These are phyloP conservation scores for Trichopus zeylanicus DNA, from an alignment of 116 monocot genomes.

Conservation along the genomic window DNA sequence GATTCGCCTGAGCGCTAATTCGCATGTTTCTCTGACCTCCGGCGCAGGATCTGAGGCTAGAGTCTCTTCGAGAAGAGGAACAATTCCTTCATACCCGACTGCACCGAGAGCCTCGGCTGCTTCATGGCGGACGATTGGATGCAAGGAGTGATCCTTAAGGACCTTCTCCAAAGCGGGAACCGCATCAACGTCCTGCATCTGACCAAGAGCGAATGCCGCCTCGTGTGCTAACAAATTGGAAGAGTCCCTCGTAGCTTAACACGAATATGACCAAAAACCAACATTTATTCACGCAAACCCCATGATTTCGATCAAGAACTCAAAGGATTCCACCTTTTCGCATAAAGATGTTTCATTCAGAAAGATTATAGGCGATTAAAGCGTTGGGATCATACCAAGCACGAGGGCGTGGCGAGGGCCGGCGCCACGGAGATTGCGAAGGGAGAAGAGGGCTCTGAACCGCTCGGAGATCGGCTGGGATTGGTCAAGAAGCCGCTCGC, in stretches of 20 bases:
- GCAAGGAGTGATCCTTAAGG: conserved; percentile 81
- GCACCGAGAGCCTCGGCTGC: conserved; percentile 99
- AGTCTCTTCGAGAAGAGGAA: conserved; percentile 48
- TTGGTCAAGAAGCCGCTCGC: conserved; percentile 59
- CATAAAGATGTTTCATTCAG: neutral
- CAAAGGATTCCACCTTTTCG: neutral
- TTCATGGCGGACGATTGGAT: conserved; percentile 99
- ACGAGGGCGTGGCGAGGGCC: conserved; percentile 28
- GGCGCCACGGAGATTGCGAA: conserved; percentile 82
- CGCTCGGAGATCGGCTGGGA: conserved; percentile 80
- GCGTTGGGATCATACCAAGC: too few relatives aligned
- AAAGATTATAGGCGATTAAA: too few relatives aligned
- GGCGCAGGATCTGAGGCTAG: conserved; percentile 65
- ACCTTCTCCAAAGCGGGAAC: conserved; percentile 66
- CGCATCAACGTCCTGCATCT: conserved; percentile 92
- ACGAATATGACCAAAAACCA: neutral
- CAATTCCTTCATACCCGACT: conserved; percentile 52
- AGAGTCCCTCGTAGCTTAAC: conserved; percentile 71
- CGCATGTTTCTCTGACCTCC: conserved; percentile 97
- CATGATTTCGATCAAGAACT: neutral
- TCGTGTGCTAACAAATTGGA: conserved; percentile 97
- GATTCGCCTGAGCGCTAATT: conserved; percentile 83
- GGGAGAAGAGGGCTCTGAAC: conserved; percentile 91
- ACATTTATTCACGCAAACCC: neutral
- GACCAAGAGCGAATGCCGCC: conserved; percentile 97